phyloP scores from a whole-genome alignment of 2,329 filamentous ascomycete genomes.

The Metarhizium guizhouense region DNA sequence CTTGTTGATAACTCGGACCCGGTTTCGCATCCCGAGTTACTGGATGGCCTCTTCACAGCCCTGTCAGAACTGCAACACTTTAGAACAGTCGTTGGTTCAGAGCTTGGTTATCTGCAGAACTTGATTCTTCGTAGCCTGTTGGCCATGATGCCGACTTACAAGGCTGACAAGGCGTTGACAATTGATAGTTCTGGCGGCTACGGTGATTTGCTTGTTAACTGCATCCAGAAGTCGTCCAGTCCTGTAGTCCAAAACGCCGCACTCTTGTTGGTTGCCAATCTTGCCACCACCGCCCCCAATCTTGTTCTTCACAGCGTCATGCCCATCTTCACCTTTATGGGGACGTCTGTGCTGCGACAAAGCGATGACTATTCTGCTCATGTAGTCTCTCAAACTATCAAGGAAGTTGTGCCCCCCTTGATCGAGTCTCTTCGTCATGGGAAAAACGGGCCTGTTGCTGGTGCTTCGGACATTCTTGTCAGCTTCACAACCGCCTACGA shows the following conservation, averaged over 20 bases:
- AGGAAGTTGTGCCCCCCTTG: conserved; percentile 85
- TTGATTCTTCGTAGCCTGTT: conserved; percentile 74
- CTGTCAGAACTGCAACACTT: conserved; percentile 84
- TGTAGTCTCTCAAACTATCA: conserved; percentile 91
- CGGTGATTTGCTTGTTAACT: conserved; percentile 86
- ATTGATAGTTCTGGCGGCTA: conserved; percentile 75
- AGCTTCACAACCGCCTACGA: conserved; percentile 96
- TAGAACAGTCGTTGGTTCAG: conserved; percentile 70
- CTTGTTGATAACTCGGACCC: conserved; percentile 75
- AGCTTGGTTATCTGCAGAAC: conserved; percentile 83
- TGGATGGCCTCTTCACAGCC: conserved; percentile 71
- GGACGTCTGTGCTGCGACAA: conserved; percentile 80
- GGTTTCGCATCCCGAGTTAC: conserved; percentile 64
- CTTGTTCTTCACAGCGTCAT: conserved; percentile 93
- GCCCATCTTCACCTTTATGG: conserved; percentile 99
- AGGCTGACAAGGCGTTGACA: conserved; percentile 47
- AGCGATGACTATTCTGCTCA: conserved; percentile 95
- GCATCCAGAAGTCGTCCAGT: conserved; percentile 83
- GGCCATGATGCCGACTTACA: conserved; percentile 73
- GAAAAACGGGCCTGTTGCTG: conserved; percentile 67
- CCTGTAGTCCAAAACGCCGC: conserved; percentile 92
- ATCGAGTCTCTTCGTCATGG: conserved; percentile 78
- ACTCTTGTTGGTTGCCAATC: conserved; percentile 74
- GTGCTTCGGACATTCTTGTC: conserved; percentile 80
- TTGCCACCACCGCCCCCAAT: conserved; percentile 83